Evolutionary conservation across 768 basidiomycete species (phyloP), one percentile per base, ranked within the genome.

Genomic region (Inosperma sp.): DNA sequence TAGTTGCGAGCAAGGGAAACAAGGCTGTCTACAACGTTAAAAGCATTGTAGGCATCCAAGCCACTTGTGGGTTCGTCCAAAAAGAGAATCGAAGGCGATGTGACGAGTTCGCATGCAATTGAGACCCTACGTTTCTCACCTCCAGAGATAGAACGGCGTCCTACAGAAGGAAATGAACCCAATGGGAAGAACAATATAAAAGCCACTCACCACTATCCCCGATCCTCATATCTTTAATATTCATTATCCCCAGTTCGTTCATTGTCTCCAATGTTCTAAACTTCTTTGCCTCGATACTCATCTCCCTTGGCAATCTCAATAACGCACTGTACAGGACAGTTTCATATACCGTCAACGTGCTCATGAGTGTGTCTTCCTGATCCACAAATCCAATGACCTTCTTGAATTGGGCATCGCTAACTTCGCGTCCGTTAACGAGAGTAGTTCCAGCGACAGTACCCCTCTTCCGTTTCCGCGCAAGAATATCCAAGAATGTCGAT

Each of bases 51-150:
- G 0, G 95, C 83, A 61, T 99, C 95, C 36, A 98, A 78, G 44
- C 95, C 94, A 46, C 91, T 93, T 0, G 96, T 99, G 6, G 96
- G 96, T 62, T 99, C 96, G 60, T 99, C 96, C 48, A 98, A 76
- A 74, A 97, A 95, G 27, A 99, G 66, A 43, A 99, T 93, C 0
- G 92, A 94, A 12, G 96, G 96, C 36, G 89, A 92, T 1, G 95
- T 99, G 29, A 99, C 96, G 21, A 99, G 76, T 69, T 99, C 96
- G 64, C 96, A 99, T 33, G 96, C 96, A 56, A 99, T 98, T 0
- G 88, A 92, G 2, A 98, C 96, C 4, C 96, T 78, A 27, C 96
- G 81, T 70, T 98, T 98, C 74, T 99, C 96, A 13, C 96, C 96
- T 39, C 96, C 96, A 26, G 93, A 95, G 49, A 98, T 98, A 10